Conservation (phyloP, 2,329 filamentous ascomycete genomes). For the Blumeria graminis region DNA sequence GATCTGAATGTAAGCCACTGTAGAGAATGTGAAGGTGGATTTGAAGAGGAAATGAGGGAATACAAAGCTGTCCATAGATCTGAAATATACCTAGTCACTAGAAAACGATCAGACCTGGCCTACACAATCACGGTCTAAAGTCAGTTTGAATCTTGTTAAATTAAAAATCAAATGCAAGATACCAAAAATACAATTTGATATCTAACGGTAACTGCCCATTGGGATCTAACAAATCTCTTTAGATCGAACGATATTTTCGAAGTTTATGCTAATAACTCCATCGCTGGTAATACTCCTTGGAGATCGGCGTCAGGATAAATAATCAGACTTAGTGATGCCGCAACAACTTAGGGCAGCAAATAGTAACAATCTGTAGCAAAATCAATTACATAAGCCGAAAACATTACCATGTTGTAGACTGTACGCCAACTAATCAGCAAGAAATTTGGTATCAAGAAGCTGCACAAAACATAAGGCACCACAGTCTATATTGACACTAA, state of each 20-base stretch:
- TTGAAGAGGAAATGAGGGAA: background rate
- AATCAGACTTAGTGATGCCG: background rate
- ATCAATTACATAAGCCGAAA: too few species aligned
- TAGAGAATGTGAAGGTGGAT: background rate
- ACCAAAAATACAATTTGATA: background rate
- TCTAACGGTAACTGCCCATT: background rate
- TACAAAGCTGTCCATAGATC: background rate
- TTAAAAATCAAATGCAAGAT: background rate
- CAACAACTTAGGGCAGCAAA: background rate
- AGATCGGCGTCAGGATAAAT: background rate
- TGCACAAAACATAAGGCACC: background rate
- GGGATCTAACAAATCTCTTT: background rate
- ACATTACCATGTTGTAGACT: background rate
- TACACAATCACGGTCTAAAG: background rate
- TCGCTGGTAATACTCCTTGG: background rate
- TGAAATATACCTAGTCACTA: background rate
- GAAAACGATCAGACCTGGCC: background rate
- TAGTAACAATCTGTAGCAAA: background rate
- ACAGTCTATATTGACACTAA: background rate
- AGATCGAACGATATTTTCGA: background rate
- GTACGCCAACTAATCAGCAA: background rate
- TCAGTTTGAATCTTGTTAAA: background rate
- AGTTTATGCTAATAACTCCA: background rate
- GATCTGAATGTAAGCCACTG: background rate
- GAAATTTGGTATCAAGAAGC: background rate